Evolutionary conservation across 108 stramenopile species (phyloP).

Genomic region (Phaeodactylum tricornutum): DNA sequence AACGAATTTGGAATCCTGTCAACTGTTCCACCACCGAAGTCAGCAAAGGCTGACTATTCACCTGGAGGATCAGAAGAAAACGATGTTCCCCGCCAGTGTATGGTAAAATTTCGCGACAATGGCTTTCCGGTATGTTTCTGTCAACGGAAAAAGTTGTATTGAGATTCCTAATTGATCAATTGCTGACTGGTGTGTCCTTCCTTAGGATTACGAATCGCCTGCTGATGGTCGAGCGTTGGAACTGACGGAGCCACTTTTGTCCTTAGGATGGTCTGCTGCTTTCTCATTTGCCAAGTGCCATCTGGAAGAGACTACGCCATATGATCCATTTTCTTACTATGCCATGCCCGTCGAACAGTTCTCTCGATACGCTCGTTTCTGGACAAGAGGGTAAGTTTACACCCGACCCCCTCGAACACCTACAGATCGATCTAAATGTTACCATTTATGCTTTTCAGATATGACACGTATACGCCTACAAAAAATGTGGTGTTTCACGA

Average conservation of each 20-base stretch:
- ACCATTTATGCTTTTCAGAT: conserved; percentile 27
- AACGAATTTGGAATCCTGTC: conserved; percentile 94
- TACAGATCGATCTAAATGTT: neutral
- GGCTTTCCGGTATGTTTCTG: conserved; percentile 25
- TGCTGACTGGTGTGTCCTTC: neutral
- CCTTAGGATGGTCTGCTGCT: conserved; percentile 78
- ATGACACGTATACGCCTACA: conserved; percentile 83
- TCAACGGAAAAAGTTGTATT: neutral
- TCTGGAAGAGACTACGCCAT: conserved; percentile 82
- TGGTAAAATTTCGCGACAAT: conserved; percentile 44
- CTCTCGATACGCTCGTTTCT: conserved; percentile 74
- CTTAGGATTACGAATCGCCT: conserved; percentile 38
- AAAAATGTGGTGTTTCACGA: conserved; percentile 58
- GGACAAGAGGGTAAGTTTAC: conserved; percentile 36
- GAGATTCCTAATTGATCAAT: neutral
- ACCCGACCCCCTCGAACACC: neutral
- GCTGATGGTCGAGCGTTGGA: conserved; percentile 66
- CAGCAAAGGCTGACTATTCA: conserved; percentile 30
- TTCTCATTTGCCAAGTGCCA: conserved; percentile 92
- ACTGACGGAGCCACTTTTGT: conserved; percentile 52
- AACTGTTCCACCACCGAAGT: conserved; percentile 51
- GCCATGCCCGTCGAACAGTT: conserved; percentile 88
- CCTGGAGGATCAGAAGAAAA: conserved; percentile 12
- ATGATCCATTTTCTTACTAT: conserved; percentile 81
- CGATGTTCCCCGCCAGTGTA: conserved; percentile 56